phyloP scores from a whole-genome alignment of 495 filamentous ascomycete genomes.

The Penicillium parvum region DNA sequence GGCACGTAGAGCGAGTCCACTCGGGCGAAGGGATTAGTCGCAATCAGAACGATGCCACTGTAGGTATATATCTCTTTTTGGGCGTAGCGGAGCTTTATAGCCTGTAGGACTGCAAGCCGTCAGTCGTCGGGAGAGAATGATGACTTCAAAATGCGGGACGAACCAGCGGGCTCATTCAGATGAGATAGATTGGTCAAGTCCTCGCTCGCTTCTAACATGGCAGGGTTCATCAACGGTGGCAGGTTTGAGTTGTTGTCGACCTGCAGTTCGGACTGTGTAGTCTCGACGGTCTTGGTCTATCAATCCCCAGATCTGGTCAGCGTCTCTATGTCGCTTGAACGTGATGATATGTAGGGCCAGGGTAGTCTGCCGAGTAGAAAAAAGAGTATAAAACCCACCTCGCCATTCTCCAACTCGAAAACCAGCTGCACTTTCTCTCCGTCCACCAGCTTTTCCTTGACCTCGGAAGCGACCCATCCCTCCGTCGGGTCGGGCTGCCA shows the following conservation, averaged over 20 bases:
- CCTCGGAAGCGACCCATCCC: conserved; percentile 96
- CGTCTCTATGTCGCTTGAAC: neutral
- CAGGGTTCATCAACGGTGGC: conserved; percentile 95
- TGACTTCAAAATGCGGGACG: conserved; percentile 13
- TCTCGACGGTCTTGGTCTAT: conserved; percentile 75
- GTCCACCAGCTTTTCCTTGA: conserved; percentile 77
- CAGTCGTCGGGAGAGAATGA: conserved; percentile 21
- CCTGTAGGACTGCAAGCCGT: conserved; percentile 75
- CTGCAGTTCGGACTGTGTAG: conserved; percentile 74
- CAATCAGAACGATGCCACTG: conserved; percentile 97
- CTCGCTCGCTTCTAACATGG: conserved; percentile 97
- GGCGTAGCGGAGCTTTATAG: conserved; percentile 93
- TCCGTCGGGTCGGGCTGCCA: conserved; percentile 96
- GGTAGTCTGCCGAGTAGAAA: neutral
- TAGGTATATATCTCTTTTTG: conserved; percentile 99
- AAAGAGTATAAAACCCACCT: conserved; percentile 55
- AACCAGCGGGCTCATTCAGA: conserved; percentile 97
- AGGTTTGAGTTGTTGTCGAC: conserved; percentile 65
- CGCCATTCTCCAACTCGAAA: conserved; percentile 85
- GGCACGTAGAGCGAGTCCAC: conserved; percentile 98
- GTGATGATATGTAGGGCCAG: no score
- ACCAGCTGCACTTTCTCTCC: conserved; percentile 82
- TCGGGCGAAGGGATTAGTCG: conserved; percentile 95
- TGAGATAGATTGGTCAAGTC: conserved; percentile 97
- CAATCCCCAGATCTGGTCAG: conserved; percentile 19